A percentile compares a stretch with the other conserved stretches of the same genome.
Evolutionary conservation across 2,329 filamentous ascomycete species (phyloP).

Genomic region (Neofusicoccum kwambonambiense): DNA sequence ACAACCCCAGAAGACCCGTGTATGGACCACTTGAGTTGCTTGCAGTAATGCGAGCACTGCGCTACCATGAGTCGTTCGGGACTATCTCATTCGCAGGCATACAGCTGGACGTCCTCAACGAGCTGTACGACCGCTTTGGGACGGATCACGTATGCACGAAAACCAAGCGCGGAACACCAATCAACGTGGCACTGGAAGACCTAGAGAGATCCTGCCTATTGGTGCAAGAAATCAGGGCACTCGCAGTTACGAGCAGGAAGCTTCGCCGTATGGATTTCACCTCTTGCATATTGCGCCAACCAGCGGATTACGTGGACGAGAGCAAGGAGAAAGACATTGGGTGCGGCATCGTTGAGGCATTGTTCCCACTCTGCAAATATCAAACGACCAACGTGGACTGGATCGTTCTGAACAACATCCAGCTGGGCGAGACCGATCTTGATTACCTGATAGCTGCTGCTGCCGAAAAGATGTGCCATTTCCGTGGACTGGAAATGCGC

Average conservation of each 20-base stretch:
- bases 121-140: conserved; percentile 59
- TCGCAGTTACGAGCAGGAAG: conserved; percentile 64
- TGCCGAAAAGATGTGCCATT: conserved; percentile 62
- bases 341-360: conserved; percentile 67
- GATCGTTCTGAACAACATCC: conserved; percentile 67
- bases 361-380: conserved; percentile 66
- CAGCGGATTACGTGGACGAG: conserved; percentile 43
- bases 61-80: conserved; percentile 68
- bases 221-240: conserved; percentile 66
- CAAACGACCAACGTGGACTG: conserved; percentile 69
- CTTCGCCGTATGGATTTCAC: conserved; percentile 66
- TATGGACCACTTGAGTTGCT: conserved; percentile 65
- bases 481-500: conserved; percentile 67
- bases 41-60: conserved; percentile 65
- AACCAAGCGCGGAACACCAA: conserved; percentile 57
- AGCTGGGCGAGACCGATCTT: conserved; percentile 68
- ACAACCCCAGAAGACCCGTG: conserved; percentile 42
- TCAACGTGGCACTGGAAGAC: conserved; percentile 53
- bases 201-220: conserved; percentile 58
- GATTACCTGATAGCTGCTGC: conserved; percentile 68
- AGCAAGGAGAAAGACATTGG: conserved; percentile 59
- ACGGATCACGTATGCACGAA: conserved; percentile 61
- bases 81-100: conserved; percentile 67
- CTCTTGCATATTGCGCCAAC: conserved; percentile 57
- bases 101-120: conserved; percentile 63